phyloP scores from a whole-genome alignment of 768 basidiomycete genomes.

The Pulveroboletus sp. region DNA sequence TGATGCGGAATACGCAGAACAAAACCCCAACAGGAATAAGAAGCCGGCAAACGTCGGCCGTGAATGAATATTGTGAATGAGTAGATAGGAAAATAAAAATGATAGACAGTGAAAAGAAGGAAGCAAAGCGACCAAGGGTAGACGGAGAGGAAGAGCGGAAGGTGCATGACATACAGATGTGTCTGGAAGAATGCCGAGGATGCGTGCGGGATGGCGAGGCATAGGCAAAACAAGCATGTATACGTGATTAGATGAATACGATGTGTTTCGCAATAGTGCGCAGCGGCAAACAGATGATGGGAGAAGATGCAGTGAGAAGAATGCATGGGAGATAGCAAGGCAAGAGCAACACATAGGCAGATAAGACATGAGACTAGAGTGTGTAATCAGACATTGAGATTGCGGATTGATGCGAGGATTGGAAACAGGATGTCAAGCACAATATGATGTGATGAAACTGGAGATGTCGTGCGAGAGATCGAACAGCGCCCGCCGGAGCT shows the following conservation, averaged over 20 bases:
- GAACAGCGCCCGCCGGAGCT: constrained; percentile 10
- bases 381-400: constrained; percentile 38
- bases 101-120: constrained; percentile 16
- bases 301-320: constrained; percentile 16
- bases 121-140: constrained; percentile 24
- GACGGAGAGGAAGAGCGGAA: constrained; percentile 1
- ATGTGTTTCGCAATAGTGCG: constrained; percentile 34
- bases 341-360: constrained; percentile 33
- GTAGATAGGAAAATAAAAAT: constrained; percentile 31
- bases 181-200: constrained; percentile 20
- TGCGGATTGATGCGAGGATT: constrained; percentile 31
- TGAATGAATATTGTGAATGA: constrained; percentile 26
- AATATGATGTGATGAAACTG: constrained; percentile 23
- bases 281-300: constrained; percentile 23
- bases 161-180: constrained; percentile 25
- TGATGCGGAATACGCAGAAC: neutral
- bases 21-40: constrained; percentile 22
- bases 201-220: constrained; percentile 15
- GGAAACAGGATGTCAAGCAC: constrained; percentile 36
- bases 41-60: constrained; percentile 23
- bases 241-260: constrained; percentile 30
- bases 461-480: constrained; percentile 22
- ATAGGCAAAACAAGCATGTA: constrained; percentile 35
- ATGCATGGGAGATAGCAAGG: constrained; percentile 37
- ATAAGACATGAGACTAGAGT: constrained; percentile 34